A percentile compares a stretch with the other conserved stretches of the same genome.
Evolutionary conservation across 805 yeast species (phyloP).

Genomic region (Candida saitoana): DNA sequence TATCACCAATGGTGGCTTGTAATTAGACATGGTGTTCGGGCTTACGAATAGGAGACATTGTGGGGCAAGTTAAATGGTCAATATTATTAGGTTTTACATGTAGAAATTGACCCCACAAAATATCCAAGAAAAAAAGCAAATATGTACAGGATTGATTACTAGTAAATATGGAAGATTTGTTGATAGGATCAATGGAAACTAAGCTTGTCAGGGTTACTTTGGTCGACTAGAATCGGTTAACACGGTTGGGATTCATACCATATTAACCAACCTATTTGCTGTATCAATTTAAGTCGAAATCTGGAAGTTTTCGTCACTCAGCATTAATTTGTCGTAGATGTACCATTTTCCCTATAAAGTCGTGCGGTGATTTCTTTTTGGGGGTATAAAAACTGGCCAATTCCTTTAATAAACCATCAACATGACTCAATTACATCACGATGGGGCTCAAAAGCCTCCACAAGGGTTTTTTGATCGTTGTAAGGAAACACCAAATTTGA

Average conservation of each 20-base stretch:
- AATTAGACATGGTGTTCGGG: background rate
- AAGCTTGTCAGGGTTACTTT: too few species aligned
- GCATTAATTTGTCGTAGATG: too few species aligned
- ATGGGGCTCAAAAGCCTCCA: slow-evolving; percentile 29
- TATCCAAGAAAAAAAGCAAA: background rate
- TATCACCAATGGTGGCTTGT: background rate
- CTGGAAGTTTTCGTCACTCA: too few species aligned
- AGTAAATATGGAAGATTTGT: too few species aligned
- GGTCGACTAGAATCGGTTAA: too few species aligned
- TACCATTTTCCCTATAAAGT: background rate
- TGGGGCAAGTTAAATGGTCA: background rate
- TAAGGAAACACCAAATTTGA: slow-evolving; percentile 44
- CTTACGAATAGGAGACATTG: background rate
- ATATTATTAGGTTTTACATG: background rate
- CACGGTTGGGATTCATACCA: too few species aligned
- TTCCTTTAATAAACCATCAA: background rate
- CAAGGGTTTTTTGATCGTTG: slow-evolving; percentile 41
- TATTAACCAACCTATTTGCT: too few species aligned
- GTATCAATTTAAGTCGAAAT: too few species aligned
- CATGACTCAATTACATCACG: slow-evolving; percentile 25
- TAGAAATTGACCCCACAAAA: background rate
- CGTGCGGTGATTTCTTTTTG: background rate
- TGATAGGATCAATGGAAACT: too few species aligned
- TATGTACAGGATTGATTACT: too few species aligned
- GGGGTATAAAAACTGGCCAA: background rate